phyloP scores from a whole-genome alignment of 257 asterid genomes.

The Echites panduratus region DNA sequence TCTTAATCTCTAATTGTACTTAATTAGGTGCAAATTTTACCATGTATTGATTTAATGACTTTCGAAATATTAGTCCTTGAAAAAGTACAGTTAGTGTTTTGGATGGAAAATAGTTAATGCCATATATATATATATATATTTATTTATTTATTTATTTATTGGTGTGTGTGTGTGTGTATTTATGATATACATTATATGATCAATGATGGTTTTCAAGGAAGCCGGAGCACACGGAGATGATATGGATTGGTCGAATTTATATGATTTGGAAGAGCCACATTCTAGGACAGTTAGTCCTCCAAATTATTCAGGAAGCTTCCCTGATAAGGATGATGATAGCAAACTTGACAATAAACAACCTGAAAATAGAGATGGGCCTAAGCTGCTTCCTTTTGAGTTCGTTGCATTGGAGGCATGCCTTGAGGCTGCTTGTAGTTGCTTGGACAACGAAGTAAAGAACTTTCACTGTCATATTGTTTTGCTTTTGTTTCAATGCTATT shows the following conservation, averaged over 20 bases:
- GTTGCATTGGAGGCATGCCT: constrained; percentile 97
- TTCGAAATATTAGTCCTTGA: not conserved
- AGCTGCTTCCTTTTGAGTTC: constrained; percentile 91
- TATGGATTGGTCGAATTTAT: constrained; percentile 76
- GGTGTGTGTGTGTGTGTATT: not conserved
- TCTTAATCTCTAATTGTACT: not conserved
- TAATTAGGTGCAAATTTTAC: not conserved
- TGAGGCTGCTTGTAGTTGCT: constrained; percentile 93
- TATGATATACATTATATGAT: constrained; percentile 14
- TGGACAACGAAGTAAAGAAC: constrained; percentile 68
- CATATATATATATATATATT: too few species aligned
- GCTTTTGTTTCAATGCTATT: constrained; percentile 6
- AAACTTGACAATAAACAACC: constrained; percentile 54
- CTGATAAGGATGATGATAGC: constrained; percentile 40
- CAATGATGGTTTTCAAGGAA: constrained; percentile 47
- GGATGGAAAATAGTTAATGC: not conserved
- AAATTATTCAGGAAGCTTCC: constrained; percentile 44
- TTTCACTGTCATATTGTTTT: not conserved
- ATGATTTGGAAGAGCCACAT: constrained; percentile 63
- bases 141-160: too few species aligned
- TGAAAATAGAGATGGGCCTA: constrained; percentile 78
- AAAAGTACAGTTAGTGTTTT: not conserved
- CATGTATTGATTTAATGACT: not conserved
- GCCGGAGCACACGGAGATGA: constrained; percentile 61
- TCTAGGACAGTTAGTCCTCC: constrained; percentile 47